These are phyloP conservation scores for Dryas octopetala DNA, from an alignment of 306 rosid species.

Conservation along the genomic window DNA sequence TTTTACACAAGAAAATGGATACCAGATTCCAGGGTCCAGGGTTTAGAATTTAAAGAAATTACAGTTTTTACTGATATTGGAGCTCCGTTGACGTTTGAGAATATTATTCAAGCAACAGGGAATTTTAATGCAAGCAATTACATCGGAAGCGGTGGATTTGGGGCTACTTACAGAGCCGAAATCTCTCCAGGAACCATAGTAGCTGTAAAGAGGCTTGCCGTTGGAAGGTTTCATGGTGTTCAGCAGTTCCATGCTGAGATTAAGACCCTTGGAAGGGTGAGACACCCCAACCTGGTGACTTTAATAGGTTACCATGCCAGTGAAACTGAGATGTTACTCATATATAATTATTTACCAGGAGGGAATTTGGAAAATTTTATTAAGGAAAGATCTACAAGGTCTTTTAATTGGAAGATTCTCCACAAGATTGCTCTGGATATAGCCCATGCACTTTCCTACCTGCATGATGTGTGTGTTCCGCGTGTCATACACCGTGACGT, in stretches of 20 bases:
- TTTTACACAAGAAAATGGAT: conserved; percentile 42
- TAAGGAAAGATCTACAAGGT: conserved; percentile 26
- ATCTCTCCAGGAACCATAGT: conserved; percentile 26
- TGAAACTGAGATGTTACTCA: conserved; percentile 40
- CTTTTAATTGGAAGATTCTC: conserved; percentile 35
- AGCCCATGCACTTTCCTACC: conserved; percentile 38
- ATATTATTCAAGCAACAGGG: conserved; percentile 36
- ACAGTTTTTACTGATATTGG: conserved; percentile 33
- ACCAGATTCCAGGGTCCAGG: conserved; percentile 41
- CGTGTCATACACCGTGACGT: conserved; percentile 40
- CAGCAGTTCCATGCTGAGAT: conserved; percentile 41
- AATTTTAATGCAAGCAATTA: conserved; percentile 30
- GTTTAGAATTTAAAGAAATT: conserved; percentile 34
- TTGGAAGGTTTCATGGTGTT: conserved; percentile 37
- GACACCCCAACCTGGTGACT: conserved; percentile 39
- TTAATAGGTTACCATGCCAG: conserved; percentile 42
- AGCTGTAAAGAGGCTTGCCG: conserved; percentile 40
- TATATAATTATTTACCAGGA: conserved; percentile 38
- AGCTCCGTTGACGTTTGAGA: conserved; percentile 32
- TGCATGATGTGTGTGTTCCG: conserved; percentile 34
- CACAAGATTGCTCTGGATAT: conserved; percentile 41
- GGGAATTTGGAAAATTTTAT: conserved; percentile 42
- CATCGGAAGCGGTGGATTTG: conserved; percentile 41
- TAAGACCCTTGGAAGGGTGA: conserved; percentile 35
- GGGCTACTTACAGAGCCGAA: conserved; percentile 38